A percentile compares a stretch with the other conserved stretches of the same genome.
Evolutionary conservation across 805 yeast genomes (phyloP).

Genomic region (Saccharomycopsis malanga): DNA sequence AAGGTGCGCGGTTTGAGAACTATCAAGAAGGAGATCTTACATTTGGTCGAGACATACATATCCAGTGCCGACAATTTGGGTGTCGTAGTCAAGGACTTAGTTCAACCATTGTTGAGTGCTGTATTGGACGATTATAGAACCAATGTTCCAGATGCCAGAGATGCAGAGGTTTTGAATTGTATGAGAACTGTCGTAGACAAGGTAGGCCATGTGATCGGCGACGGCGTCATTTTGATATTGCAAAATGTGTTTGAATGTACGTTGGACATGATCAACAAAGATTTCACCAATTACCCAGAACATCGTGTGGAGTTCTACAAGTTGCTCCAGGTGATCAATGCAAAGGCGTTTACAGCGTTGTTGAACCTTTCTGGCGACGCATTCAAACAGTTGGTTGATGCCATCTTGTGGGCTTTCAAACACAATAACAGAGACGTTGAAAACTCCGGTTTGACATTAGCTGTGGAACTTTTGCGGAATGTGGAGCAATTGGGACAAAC

Average conservation of each 20-base stretch:
- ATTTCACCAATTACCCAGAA: slow-evolving; percentile 94
- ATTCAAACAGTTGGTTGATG: slow-evolving; percentile 83
- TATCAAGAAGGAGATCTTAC: slow-evolving; percentile 87
- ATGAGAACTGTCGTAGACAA: slow-evolving; percentile 83
- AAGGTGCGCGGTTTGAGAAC: slow-evolving; percentile 93
- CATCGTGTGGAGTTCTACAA: slow-evolving; percentile 95
- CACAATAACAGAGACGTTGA: slow-evolving; percentile 97
- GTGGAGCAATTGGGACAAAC: slow-evolving; percentile 51
- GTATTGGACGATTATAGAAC: slow-evolving; percentile 83
- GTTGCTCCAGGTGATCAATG: slow-evolving; percentile 77
- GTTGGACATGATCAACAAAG: slow-evolving; percentile 89
- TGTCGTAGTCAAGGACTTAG: slow-evolving; percentile 74
- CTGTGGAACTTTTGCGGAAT: slow-evolving; percentile 76
- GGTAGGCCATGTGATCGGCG: slow-evolving; percentile 83
- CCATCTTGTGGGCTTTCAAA: slow-evolving; percentile 96
- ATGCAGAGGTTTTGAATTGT: slow-evolving; percentile 94
- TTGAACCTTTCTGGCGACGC: slow-evolving; percentile 86
- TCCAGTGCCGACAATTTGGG: slow-evolving; percentile 80
- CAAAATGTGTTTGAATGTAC: slow-evolving; percentile 94
- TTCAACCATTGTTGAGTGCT: slow-evolving; percentile 76
- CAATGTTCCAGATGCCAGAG: slow-evolving; percentile 94
- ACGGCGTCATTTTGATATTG: slow-evolving; percentile 78
- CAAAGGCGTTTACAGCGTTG: slow-evolving; percentile 78
- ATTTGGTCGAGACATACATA: slow-evolving; percentile 81
- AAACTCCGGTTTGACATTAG: slow-evolving; percentile 78